Base-by-base conservation (phyloP, 1,284 basidiomycete genomes). In the Apiotrichum brassicae region DNA sequence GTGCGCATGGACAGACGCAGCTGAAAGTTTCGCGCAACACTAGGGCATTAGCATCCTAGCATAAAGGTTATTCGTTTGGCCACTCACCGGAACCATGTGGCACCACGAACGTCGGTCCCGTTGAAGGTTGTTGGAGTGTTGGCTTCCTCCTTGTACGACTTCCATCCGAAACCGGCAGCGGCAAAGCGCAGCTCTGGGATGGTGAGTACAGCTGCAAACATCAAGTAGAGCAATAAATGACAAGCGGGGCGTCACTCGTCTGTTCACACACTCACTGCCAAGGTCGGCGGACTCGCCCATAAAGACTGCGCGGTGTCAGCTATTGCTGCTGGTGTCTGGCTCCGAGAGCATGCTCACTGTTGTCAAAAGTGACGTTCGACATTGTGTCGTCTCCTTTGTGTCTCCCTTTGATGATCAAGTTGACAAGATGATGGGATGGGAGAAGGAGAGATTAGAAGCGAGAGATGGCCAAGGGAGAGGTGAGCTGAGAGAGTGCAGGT, bases 21-120 rank as follows among this genome's bases (percentile, higher is more conserved):
- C 73, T 97, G 93, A 66, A 88, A 97, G 60, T 86, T 83, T 38
- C 95, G 81, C 25, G 91, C 93, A 30, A 95, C 93, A 45, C 92
- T 79, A 57, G 6, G 25, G 9, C 23, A 42, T 43, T 50, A 48
- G 23, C 37, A 38, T 16, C 18, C n/a, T n/a, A n/a, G n/a, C n/a
- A n/a, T n/a, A n/a, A n/a, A n/a, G n/a, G 20, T 19, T 8, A 36
- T 7, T 20, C 35, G n/a, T 9, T 25, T 23, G n/a, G n/a, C 16
- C 18, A 64, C 74, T 49, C 32, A 78, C 78, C 76, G 69, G 37
- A 89, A 76, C 93, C 93, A 97, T 56, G 86, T 83, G 0, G 83
- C 85, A 79, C 84, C 87, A 71, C 89, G 89, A 56, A 97, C 86
- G 57, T 91, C 86, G 16, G 73, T 75, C 0, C 82, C 80, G 13